These are phyloP conservation scores for Myochromella boudieri DNA, from an alignment of 768 basidiomycete genomes.

Conservation along the genomic window DNA sequence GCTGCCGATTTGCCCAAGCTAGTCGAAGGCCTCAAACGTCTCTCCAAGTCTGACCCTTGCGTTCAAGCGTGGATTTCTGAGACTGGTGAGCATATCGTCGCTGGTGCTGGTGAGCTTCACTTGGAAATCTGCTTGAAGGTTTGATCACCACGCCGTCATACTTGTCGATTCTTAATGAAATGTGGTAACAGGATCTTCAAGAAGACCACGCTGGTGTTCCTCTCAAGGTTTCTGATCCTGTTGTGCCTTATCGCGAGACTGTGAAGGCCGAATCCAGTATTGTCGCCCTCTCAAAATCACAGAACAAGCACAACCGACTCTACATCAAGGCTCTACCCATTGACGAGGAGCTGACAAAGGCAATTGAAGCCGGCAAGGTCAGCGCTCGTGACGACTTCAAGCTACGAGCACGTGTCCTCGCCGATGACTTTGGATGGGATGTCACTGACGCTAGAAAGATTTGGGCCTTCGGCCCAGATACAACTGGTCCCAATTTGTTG, in stretches of 20 bases:
- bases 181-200: slow-evolving; percentile 80
- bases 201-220: slow-evolving; percentile 99
- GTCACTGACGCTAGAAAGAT: slow-evolving; percentile 99
- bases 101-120: slow-evolving; percentile 98
- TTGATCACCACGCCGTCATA: slow-evolving; percentile 8
- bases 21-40: slow-evolving; percentile 99
- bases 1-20: slow-evolving; percentile 98
- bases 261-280: slow-evolving; percentile 95
- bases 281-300: slow-evolving; percentile 96
- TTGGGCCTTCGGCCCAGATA: slow-evolving; percentile 99
- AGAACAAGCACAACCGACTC: slow-evolving; percentile 99
- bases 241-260: slow-evolving; percentile 97
- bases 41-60: slow-evolving; percentile 99
- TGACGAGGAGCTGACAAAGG: slow-evolving; percentile 91
- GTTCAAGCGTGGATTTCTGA: slow-evolving; percentile 94
- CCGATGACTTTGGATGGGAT: slow-evolving; percentile 97
- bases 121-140: slow-evolving; percentile 99
- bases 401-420: slow-evolving; percentile 89
- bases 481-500: slow-evolving; percentile 93
- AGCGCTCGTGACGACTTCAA: slow-evolving; percentile 97
- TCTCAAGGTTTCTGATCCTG: slow-evolving; percentile 96
- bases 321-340: slow-evolving; percentile 92
- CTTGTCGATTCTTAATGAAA: not conserved
- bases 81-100: slow-evolving; percentile 97
- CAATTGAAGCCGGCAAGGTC: slow-evolving; percentile 87